Evolutionary conservation across 2,329 filamentous ascomycete genomes (phyloP).

Genomic region (Penicillium sp.): DNA sequence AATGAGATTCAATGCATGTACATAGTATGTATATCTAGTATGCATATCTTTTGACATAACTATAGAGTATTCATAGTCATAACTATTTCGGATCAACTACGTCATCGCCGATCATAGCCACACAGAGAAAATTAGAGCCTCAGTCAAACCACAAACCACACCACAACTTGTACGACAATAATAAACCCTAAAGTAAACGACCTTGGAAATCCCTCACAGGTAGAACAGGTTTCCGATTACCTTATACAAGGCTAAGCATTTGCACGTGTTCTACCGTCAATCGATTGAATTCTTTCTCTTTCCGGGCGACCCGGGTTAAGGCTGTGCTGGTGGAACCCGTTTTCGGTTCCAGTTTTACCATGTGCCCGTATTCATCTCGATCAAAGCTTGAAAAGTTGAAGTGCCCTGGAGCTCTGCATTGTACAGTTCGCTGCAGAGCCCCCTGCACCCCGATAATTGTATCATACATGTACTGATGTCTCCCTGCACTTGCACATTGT

Average conservation of each 20-base stretch:
- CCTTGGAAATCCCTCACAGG: not conserved
- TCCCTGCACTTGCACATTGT: not conserved
- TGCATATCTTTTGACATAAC: too few species aligned
- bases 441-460: too few species aligned
- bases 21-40: not conserved
- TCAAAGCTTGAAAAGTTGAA: too few species aligned
- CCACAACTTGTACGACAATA: too few species aligned
- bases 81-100: too few species aligned
- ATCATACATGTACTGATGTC: slow-evolving; percentile 2
- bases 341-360: not conserved
- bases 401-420: too few species aligned
- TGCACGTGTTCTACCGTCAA: not conserved
- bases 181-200: too few species aligned
- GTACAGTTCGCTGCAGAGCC: not conserved
- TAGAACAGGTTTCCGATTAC: not conserved
- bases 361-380: not conserved
- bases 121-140: too few species aligned
- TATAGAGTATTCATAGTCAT: too few species aligned
- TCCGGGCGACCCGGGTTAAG: not conserved
- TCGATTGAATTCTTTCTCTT: not conserved
- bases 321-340: not conserved
- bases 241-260: not conserved
- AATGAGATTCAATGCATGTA: not conserved
- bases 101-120: not conserved
- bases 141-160: too few species aligned